Evolutionary conservation across 345 rosid species (phyloP).

Genomic region (Aquilaria sinensis): DNA sequence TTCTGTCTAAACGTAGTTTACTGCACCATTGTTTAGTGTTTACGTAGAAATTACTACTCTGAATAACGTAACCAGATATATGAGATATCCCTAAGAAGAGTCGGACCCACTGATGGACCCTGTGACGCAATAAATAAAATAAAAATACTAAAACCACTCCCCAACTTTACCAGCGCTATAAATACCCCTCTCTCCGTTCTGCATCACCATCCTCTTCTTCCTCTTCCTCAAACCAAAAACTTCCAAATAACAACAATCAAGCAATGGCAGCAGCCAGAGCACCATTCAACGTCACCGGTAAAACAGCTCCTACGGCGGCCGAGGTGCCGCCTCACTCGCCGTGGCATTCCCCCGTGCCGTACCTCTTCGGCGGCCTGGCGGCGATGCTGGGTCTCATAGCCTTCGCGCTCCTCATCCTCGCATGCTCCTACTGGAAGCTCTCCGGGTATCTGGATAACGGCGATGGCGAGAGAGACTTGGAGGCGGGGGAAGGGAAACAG

Average conservation of each 20-base stretch:
- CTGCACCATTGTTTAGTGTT: no score
- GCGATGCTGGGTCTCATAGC: slow-evolving; percentile 94
- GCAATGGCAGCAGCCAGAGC: slow-evolving; percentile 38
- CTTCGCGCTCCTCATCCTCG: slow-evolving; percentile 81
- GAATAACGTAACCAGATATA: no score
- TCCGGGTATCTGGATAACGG: slow-evolving; percentile 56
- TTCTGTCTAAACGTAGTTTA: no score
- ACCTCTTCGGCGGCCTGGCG: slow-evolving; percentile 86
- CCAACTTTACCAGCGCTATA: slow-evolving; percentile 3
- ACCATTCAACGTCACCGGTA: slow-evolving; percentile 28
- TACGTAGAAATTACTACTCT: no score
- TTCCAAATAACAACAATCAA: not conserved
- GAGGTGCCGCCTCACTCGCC: slow-evolving; percentile 40
- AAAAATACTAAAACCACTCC: not conserved
- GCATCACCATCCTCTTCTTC: not conserved
- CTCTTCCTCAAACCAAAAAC: slow-evolving; percentile 8
- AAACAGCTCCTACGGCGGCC: slow-evolving; percentile 10
- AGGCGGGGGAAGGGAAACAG: slow-evolving; percentile 41
- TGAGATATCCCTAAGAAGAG: no score
- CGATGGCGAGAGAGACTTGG: slow-evolving; percentile 52
- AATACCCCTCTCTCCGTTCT: slow-evolving; percentile 4
- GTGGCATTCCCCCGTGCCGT: slow-evolving; percentile 96
- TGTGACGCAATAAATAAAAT: not conserved
- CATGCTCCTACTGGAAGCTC: slow-evolving; percentile 90
- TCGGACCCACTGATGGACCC: not conserved